A percentile compares a stretch with the other conserved stretches of the same genome.
Evolutionary conservation across 345 rosid species (phyloP).

Genomic region (Chamaenerion angustifolium): DNA sequence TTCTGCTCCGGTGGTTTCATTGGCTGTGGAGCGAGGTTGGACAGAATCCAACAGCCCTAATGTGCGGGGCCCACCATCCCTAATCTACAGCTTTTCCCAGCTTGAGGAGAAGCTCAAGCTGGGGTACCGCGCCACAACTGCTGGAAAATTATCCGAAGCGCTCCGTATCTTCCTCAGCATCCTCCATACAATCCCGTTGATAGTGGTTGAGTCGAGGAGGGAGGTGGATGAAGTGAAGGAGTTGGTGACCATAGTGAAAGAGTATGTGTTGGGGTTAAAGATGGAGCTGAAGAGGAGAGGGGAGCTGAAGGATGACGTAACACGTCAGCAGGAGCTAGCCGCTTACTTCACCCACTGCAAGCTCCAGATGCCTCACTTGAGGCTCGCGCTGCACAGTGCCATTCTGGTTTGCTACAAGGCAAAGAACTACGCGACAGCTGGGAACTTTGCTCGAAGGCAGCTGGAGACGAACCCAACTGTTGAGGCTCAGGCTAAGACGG

Average conservation of each 20-base stretch:
- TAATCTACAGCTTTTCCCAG: slow-evolving; percentile 64
- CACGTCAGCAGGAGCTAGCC: slow-evolving; percentile 89
- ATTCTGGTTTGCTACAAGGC: slow-evolving; percentile 74
- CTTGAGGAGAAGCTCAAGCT: slow-evolving; percentile 86
- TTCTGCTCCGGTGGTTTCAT: slow-evolving; percentile 58
- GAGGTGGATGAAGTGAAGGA: slow-evolving; percentile 97
- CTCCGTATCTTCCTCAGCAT: slow-evolving; percentile 59
- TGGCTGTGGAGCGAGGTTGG: slow-evolving; percentile 87
- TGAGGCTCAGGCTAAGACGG: slow-evolving; percentile 66
- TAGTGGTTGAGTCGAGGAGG: slow-evolving; percentile 88
- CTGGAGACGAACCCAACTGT: slow-evolving; percentile 60
- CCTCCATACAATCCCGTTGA: slow-evolving; percentile 84
- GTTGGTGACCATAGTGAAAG: slow-evolving; percentile 58
- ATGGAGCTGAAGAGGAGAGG: slow-evolving; percentile 70
- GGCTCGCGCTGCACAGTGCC: slow-evolving; percentile 66
- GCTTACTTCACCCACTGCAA: slow-evolving; percentile 95
- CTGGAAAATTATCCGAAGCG: slow-evolving; percentile 67
- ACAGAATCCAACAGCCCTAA: slow-evolving; percentile 67
- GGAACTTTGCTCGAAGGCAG: slow-evolving; percentile 65
- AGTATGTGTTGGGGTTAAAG: slow-evolving; percentile 71
- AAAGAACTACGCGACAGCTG: slow-evolving; percentile 68
- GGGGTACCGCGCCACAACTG: slow-evolving; percentile 80
- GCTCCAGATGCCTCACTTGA: slow-evolving; percentile 71
- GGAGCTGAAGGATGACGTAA: slow-evolving; percentile 53
- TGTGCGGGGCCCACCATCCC: slow-evolving; percentile 75